Evolutionary conservation across 305 asterid genomes (phyloP).

Genomic region (Fraxinus greggii): DNA sequence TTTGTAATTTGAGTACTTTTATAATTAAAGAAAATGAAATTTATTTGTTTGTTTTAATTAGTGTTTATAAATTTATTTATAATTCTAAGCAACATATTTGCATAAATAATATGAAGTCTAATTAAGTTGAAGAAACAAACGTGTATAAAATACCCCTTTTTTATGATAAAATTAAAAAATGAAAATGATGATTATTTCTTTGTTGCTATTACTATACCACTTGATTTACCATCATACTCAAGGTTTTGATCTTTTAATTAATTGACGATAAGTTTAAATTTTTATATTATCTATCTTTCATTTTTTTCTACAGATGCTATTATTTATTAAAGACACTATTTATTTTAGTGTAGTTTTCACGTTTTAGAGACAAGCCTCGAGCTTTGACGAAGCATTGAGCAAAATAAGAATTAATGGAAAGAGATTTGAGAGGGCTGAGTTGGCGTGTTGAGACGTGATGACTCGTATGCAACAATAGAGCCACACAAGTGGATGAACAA

Average conservation of each 20-base stretch:
- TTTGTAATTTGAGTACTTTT: neutral
- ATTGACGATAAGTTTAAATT: neutral
- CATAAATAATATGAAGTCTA: neutral
- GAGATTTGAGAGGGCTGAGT: neutral
- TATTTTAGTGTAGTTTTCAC: too few relatives aligned
- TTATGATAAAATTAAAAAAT: neutral
- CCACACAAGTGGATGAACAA: neutral
- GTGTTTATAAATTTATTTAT: neutral
- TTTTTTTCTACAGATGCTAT: neutral
- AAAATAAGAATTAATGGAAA: neutral
- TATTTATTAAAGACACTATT: too few relatives aligned
- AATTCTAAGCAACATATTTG: neutral
- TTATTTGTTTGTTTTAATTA: neutral
- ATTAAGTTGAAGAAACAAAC: too few relatives aligned
- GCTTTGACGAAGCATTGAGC: neutral
- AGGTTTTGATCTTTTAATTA: neutral
- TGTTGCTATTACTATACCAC: neutral
- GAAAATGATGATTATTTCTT: neutral
- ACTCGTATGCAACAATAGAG: neutral
- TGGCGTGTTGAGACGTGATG: neutral
- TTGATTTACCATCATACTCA: neutral
- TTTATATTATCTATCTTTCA: too few relatives aligned
- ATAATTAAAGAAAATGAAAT: neutral
- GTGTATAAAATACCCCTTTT: too few relatives aligned
- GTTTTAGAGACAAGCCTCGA: neutral